Base-by-base conservation (phyloP, 1,284 basidiomycete species). In the Rhodotorula glutinis region DNA sequence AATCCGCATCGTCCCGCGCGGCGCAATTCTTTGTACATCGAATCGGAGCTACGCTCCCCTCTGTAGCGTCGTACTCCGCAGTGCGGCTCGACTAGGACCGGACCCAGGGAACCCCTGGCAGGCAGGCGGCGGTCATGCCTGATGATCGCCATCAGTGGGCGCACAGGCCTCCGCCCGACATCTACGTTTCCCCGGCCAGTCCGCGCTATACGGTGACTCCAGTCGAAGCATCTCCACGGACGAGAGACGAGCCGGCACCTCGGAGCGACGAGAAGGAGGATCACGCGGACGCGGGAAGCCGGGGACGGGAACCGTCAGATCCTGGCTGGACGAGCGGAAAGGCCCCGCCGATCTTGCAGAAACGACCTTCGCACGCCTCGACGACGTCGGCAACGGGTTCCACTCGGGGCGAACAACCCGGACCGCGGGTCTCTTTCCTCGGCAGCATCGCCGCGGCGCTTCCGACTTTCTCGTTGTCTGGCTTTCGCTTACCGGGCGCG, bases 131-230 rank as follows among this genome's bases (percentile, higher is more conserved):
- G 41, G 27, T 25, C 19, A 46, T 57, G 53, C 30, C 23, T 41
- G 55, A 44, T 38, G 33, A 38, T 11, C 33, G 33, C 7, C 33
- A 38, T 19, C 16, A 43, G n/a, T 27, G n/a, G 43, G 25, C 27
- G 27, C 44, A 21, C 19, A 14, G 21, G 9, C 25, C 54, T 40
- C 53, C 60, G 30, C 64, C 64, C 2, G 10, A 4, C 10, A 57
- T 66, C 55, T 49, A 61, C 29, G 43, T 66, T n/a, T 44, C 41
- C 2, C 64, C 64, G 5, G 58, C 64, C 23, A 57, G 41, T 46
- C 64, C 64, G 1, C 33, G 49, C 25, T 16, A 54, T 55, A 23
- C 52, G 4, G 5, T 44, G 8, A 44, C 9, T 9, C 47, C 47
- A 49, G 13, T 21, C 23, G 47, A 25, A 19, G 14, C 47, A 25